These are phyloP conservation scores for Schoenoplectus triqueter DNA, from an alignment of 202 grass and related monocot species.

Conservation along the genomic window DNA sequence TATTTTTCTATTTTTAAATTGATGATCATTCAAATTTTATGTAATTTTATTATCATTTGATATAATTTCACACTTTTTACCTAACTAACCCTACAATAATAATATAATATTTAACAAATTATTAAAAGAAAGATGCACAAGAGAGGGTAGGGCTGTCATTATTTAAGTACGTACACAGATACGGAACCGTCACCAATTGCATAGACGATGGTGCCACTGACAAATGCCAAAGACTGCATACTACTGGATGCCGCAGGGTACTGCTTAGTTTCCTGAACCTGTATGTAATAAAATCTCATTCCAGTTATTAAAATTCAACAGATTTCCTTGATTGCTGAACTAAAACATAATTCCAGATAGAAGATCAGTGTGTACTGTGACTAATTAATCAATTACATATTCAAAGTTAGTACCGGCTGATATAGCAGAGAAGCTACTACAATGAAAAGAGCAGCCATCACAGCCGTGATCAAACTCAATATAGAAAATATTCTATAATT, in stretches of 20 bases:
- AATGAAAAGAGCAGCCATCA: not conserved
- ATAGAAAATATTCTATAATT: not conserved
- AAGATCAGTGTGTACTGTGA: no score
- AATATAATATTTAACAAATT: no score
- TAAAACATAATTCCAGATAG: not conserved
- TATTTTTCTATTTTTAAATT: no score
- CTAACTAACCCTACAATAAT: no score
- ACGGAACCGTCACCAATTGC: not conserved
- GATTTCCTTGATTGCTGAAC: not conserved
- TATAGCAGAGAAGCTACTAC: not conserved
- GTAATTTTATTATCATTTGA: no score
- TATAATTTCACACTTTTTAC: no score
- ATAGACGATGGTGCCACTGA: not conserved
- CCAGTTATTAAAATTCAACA: not conserved
- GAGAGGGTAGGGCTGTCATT: not conserved
- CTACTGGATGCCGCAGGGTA: not conserved
- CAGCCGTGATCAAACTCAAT: not conserved
- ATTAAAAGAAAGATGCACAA: not conserved
- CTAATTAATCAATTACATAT: not conserved
- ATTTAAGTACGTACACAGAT: not conserved
- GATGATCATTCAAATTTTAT: no score
- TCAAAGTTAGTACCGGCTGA: not conserved
- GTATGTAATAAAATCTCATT: not conserved
- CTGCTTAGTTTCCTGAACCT: constrained; percentile 13
- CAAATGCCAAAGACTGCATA: not conserved